phyloP scores from a whole-genome alignment of 148 eudicot species.

The Rhododendron williamsianum region DNA sequence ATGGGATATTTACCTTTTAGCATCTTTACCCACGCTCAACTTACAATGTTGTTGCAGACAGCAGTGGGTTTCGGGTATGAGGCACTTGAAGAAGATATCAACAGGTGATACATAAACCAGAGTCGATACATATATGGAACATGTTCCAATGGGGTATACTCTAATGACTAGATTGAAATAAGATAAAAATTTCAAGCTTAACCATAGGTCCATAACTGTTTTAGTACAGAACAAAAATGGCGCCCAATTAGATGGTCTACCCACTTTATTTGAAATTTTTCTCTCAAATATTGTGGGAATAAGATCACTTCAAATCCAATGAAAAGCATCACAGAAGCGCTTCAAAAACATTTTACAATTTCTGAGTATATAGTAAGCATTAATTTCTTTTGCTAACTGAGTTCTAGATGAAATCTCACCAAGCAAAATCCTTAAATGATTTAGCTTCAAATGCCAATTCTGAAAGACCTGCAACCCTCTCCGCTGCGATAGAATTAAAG shows the following conservation, averaged over 20 bases:
- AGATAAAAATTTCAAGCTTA: neutral
- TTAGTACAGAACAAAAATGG: neutral
- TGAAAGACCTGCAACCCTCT: slow-evolving; percentile 50
- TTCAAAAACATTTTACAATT: neutral
- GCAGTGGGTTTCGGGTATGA: neutral
- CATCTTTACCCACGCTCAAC: neutral
- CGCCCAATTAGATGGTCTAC: neutral
- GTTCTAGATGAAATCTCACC: slow-evolving; percentile 43
- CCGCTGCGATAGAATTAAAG: slow-evolving; percentile 34
- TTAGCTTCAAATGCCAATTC: slow-evolving; percentile 78
- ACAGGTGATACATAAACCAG: neutral
- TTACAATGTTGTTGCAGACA: neutral
- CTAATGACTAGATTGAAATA: neutral
- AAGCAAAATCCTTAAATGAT: slow-evolving; percentile 72
- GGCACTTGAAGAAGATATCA: neutral
- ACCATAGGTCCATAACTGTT: neutral
- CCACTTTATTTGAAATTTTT: neutral
- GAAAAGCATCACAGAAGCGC: neutral
- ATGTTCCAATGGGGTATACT: neutral
- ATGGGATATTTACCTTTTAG: neutral
- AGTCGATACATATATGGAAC: neutral
- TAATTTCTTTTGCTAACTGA: neutral
- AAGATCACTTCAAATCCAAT: neutral
- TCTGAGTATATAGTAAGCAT: neutral
- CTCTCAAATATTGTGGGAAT: neutral